Base-by-base conservation (phyloP, 441 rosid genomes). In the Erodium chrysanthum region DNA sequence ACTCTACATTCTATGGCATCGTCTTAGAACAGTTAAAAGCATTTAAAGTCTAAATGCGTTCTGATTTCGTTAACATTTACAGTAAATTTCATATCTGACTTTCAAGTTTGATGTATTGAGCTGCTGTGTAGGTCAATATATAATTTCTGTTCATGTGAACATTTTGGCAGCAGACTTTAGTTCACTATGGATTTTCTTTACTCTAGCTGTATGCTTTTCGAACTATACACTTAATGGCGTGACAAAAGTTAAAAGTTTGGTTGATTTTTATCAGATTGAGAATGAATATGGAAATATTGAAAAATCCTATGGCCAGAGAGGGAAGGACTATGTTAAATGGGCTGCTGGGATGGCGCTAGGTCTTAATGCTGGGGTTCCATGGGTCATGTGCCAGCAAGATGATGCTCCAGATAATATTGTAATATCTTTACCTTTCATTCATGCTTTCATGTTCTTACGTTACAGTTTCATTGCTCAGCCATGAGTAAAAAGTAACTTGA, bases 331-430 rank as follows among this genome's bases (percentile, higher is more conserved):
- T 81, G 86, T 91, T 68, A 69, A 67, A 68, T 94, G 98, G 98
- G 83, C 98, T 40, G 98, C 97, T 69, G 64, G 73, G 64, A 94
- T 94, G 98, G 98, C 98, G 69, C 88, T 94, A 78, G 79, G 89
- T 74, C 89, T 88, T 77, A 82, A 85, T 71, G 85, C 78, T 44
- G 97, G 97, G 25, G 85, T 94, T 50, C 98, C 98, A 68, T 94
- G 98, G 98, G 84, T 89, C 71, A 91, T 94, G 93, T 29, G 33
- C 33, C 33, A 29, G 33, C 33, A 29, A 29, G 33, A 1, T 29
- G 33, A 29, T 29, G 33, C 98, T 75, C 98, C 98, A 71, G 77
- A 77, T 0, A 73, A 83, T 64, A 88, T 93, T 82, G 98, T 93
- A 78, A 54, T 14, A 18, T 52, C 23, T 52, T 23, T 17, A 18